Conservation (phyloP, 371 early-diverging fungal species). For the Rhizopus microsporus region DNA sequence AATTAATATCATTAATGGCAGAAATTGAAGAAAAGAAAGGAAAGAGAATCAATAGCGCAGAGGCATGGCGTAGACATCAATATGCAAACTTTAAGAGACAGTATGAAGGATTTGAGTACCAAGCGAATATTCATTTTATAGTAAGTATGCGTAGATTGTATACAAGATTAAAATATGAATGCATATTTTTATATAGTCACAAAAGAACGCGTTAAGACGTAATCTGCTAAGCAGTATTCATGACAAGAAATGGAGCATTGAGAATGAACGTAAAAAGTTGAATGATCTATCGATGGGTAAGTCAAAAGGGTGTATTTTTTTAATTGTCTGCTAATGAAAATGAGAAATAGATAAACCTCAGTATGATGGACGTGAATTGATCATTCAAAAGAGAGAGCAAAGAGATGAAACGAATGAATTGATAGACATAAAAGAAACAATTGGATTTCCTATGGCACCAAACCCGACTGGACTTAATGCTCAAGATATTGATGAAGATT, state of each 20-base stretch:
- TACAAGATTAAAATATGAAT: background rate
- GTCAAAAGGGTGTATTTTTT: conserved; percentile 5
- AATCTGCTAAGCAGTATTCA: conserved; percentile 14
- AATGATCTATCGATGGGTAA: conserved; percentile 21
- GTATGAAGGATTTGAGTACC: conserved; percentile 57
- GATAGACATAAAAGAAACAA: conserved; percentile 40
- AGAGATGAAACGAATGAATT: conserved; percentile 50
- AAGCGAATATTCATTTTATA: conserved; percentile 53
- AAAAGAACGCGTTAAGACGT: conserved; percentile 34
- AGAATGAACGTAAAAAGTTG: conserved; percentile 29
- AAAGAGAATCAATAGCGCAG: conserved; percentile 54
- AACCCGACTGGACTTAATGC: conserved; percentile 36
- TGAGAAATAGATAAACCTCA: conserved; percentile 12
- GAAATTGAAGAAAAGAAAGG: conserved; percentile 60
- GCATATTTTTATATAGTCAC: conserved; percentile 27
- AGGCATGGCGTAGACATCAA: conserved; percentile 55
- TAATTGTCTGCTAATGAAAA: background rate
- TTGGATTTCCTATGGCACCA: conserved; percentile 52
- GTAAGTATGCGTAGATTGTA: conserved; percentile 25
- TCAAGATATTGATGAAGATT: conserved; percentile 50
- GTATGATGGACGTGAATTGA: conserved; percentile 35
- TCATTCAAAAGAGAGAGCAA: conserved; percentile 37
- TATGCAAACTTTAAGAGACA: conserved; percentile 49
- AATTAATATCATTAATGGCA: conserved; percentile 55
- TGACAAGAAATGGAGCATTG: conserved; percentile 22